Evolutionary conservation across 345 rosid species (phyloP).

Genomic region (Dovyalis caffra): DNA sequence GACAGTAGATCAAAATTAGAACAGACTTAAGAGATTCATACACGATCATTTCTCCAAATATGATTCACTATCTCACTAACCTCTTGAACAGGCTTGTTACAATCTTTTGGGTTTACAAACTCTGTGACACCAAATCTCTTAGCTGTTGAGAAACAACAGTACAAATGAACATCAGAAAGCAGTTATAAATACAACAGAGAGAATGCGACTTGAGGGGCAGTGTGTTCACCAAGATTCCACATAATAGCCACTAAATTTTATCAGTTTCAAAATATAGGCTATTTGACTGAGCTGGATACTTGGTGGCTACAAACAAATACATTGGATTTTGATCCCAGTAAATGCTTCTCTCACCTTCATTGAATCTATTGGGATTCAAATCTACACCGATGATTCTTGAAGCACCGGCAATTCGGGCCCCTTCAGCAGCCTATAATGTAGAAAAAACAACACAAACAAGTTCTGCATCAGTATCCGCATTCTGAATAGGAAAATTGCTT

Average conservation of each 20-base stretch:
- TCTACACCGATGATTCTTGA: constrained; percentile 46
- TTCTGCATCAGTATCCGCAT: not conserved
- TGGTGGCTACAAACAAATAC: no score
- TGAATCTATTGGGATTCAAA: constrained; percentile 30
- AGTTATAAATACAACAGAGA: not conserved
- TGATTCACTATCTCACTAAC: not conserved
- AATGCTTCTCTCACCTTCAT: constrained; percentile 1
- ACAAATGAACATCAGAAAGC: not conserved
- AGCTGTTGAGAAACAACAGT: constrained; percentile 1
- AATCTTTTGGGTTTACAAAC: constrained; percentile 21
- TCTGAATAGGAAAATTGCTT: not conserved
- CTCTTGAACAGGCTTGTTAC: constrained; percentile 23
- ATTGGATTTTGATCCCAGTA: not conserved
- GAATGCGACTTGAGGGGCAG: no score
- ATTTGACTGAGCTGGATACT: no score
- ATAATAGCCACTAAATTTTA: no score
- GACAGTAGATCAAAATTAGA: not conserved
- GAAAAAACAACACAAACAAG: not conserved
- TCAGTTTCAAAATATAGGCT: no score
- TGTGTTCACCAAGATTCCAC: no score
- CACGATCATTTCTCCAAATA: no score
- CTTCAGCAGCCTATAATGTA: constrained; percentile 31
- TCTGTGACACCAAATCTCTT: constrained; percentile 22
- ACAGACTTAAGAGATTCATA: not conserved
- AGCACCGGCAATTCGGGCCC: constrained; percentile 40